Percentiles rank a stretch among this genome's conserved stretches.
Conservation (phyloP, 352 stramenopile genomes). For the Globisporangium echinulatum region DNA sequence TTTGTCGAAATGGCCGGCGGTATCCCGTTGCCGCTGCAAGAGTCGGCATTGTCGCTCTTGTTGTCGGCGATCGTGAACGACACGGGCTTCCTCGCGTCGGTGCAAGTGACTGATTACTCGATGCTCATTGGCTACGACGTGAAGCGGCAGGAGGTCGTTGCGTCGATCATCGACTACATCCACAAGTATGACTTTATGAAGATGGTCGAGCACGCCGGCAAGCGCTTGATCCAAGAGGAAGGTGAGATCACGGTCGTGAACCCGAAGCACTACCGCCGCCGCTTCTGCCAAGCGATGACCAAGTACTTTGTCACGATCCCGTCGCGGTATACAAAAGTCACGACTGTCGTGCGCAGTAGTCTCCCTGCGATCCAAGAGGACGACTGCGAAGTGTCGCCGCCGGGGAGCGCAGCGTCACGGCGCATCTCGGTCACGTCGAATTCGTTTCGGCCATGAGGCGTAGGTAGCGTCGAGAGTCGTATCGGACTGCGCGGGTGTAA, state of each 20-base stretch:
- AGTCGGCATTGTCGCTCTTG: constrained; percentile 75
- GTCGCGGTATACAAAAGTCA: constrained; percentile 83
- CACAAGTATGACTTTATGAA: constrained; percentile 90
- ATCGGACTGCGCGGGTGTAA: too few species aligned
- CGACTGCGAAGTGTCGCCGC: constrained; percentile 11
- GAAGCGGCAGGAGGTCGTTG: constrained; percentile 80
- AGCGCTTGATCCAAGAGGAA: constrained; percentile 86
- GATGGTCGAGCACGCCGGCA: constrained; percentile 85
- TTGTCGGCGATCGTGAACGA: constrained; percentile 83
- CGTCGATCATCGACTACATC: constrained; percentile 88
- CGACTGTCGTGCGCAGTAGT: constrained; percentile 37
- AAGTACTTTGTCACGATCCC: constrained; percentile 88
- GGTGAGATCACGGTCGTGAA: constrained; percentile 86
- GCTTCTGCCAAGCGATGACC: constrained; percentile 82
- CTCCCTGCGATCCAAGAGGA: constrained; percentile 22
- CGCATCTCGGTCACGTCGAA: constrained; percentile 13
- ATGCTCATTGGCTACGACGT: constrained; percentile 87
- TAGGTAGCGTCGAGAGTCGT: too few species aligned
- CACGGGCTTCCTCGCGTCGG: constrained; percentile 75
- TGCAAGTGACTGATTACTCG: constrained; percentile 85
- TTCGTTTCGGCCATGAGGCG: constrained; percentile 2
- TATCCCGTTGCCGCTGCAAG: constrained; percentile 76
- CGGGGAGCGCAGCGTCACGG: constrained; percentile 9
- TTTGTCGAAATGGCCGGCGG: constrained; percentile 81
- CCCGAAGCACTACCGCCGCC: constrained; percentile 81